Base-by-base conservation (phyloP, 345 rosid genomes). In the Cardamine occulta region DNA sequence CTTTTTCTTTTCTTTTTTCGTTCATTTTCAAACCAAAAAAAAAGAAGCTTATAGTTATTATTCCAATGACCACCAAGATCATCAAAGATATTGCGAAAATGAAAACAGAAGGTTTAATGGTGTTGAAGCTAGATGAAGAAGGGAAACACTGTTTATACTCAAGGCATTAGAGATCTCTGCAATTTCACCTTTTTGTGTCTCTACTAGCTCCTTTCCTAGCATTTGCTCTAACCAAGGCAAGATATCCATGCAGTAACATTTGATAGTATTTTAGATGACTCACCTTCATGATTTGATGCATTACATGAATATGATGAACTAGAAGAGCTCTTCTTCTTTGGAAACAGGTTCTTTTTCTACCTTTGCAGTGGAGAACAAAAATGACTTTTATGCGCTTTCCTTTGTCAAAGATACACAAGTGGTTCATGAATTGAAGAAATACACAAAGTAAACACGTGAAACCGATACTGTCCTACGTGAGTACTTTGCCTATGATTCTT, bases 341-440 rank as follows among this genome's bases (percentile, higher is more conserved):
- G 29, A n/a, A n/a, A n/a, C n/a, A n/a, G n/a, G n/a, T n/a, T n/a
- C n/a, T n/a, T n/a, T n/a, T n/a, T n/a, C n/a, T n/a, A n/a, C n/a
- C n/a, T n/a, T n/a, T n/a, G n/a, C n/a, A n/a, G n/a, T n/a, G n/a
- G n/a, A n/a, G n/a, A n/a, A n/a, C n/a, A n/a, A n/a, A n/a, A n/a
- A n/a, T n/a, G n/a, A n/a, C n/a, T n/a, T n/a, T n/a, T n/a, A n/a
- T n/a, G n/a, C n/a, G n/a, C n/a, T n/a, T n/a, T n/a, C n/a, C n/a
- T 90, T 95, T 57, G 99, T 95, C 57, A 95, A 95, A 83, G 99
- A 93, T 86, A 98, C 98, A 56, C 86, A 93, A 87, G 99, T 95
- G 49, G 97, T 95, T 80, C 96, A 95, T 63, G 99, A 95, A 82
- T 80, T 95, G 84, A 95, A 95, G 88, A 87, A 90, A 74, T 95